phyloP scores from a whole-genome alignment of 768 basidiomycete genomes.

The Pilatotrama ljubarskyi region DNA sequence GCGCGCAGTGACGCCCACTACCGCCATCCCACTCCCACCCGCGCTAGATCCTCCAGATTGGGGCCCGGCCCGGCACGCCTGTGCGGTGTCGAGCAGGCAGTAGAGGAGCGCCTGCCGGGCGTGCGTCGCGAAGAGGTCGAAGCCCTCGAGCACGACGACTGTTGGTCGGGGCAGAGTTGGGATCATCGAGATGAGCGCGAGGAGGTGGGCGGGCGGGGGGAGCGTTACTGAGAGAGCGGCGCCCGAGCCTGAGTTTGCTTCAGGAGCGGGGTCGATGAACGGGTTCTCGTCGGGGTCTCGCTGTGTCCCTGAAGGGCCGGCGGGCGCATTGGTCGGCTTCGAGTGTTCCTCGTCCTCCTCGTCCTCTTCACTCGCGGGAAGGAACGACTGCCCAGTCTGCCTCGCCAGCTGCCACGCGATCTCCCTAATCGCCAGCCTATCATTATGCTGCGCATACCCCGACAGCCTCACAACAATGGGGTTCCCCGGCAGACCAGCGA shows the following conservation, averaged over 20 bases:
- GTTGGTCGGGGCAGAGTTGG: slow-evolving; percentile 80
- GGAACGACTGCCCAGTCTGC: slow-evolving; percentile 68
- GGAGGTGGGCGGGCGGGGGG: slow-evolving; percentile 69
- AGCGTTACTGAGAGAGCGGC: slow-evolving; percentile 36
- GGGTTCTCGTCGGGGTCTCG: slow-evolving; percentile 46
- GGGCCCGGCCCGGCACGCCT: slow-evolving; percentile 68
- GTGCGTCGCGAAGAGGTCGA: slow-evolving; percentile 92
- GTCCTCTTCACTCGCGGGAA: slow-evolving; percentile 40
- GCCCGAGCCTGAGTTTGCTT: slow-evolving; percentile 6
- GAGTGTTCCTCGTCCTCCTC: slow-evolving; percentile 32
- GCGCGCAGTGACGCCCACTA: slow-evolving; percentile 85
- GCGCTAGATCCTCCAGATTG: slow-evolving; percentile 31
- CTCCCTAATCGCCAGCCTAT: slow-evolving; percentile 88
- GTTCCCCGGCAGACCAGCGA: slow-evolving; percentile 45
- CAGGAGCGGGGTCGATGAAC: slow-evolving; percentile 42
- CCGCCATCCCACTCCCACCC: slow-evolving; percentile 62
- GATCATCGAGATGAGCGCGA: slow-evolving; percentile 71
- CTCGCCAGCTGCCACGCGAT: slow-evolving; percentile 81
- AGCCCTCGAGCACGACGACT: slow-evolving; percentile 83
- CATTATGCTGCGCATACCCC: slow-evolving; percentile 82
- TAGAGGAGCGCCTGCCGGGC: slow-evolving; percentile 92
- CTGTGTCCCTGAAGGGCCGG: background rate
- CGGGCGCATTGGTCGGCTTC: slow-evolving; percentile 30
- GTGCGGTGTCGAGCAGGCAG: slow-evolving; percentile 92
- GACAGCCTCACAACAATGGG: slow-evolving; percentile 82